Evolutionary conservation across 345 rosid species (phyloP).

Genomic region (Triadica sebifera): DNA sequence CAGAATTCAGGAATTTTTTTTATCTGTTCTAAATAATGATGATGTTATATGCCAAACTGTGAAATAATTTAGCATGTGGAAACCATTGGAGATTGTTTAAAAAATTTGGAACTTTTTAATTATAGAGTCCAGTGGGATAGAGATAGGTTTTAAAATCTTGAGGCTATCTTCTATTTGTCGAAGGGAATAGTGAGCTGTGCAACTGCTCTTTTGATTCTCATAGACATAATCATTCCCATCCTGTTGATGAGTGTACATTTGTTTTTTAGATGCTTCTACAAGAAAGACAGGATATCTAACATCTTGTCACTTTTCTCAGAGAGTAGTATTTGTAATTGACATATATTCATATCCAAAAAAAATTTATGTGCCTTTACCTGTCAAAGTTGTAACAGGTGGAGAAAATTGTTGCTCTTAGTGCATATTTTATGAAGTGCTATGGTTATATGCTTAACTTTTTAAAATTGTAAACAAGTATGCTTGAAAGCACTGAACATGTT

Average conservation of each 20-base stretch:
- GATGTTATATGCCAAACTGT: not conserved
- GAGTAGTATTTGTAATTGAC: not conserved
- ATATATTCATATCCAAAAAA: not conserved
- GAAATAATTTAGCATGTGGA: not conserved
- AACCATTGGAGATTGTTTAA: not conserved
- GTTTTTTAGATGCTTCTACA: not conserved
- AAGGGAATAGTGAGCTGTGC: not conserved
- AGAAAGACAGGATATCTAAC: not conserved
- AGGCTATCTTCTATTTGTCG: not conserved
- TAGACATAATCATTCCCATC: not conserved
- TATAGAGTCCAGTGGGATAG: not conserved
- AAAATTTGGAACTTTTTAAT: not conserved
- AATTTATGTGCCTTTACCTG: not conserved
- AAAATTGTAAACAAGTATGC: conserved; percentile 19
- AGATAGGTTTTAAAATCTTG: not conserved
- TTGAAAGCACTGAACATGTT: conserved; percentile 26
- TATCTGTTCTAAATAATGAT: not conserved
- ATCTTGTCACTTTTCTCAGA: not conserved
- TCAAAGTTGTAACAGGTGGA: not conserved
- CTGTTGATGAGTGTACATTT: not conserved
- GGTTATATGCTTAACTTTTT: not conserved
- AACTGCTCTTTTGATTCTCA: not conserved
- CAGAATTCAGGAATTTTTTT: not conserved
- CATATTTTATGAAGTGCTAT: not conserved
- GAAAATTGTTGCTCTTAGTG: conserved; percentile 1